Evolutionary conservation across 78 protist genomes (phyloP), one percentile per base, ranked within the genome.

Genomic region (Emiliania huxleyi): DNA sequence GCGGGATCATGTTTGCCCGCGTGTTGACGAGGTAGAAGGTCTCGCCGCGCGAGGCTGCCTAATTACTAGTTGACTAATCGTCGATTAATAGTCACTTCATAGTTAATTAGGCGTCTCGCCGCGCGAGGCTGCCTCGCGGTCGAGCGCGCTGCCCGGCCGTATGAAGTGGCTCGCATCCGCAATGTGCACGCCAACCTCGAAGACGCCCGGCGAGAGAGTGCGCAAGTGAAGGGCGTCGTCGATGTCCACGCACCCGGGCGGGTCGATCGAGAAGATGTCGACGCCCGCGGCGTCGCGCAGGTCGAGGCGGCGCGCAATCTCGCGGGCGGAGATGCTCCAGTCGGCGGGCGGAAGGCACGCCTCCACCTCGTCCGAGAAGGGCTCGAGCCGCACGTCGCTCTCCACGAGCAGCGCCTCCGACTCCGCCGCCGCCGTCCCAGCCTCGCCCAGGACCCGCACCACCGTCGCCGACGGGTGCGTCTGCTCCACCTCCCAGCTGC

Each of bases 141-240:
- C 97, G n/a, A 96, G 35, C n/a, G 92, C 35, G 29, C 90, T 73
- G 75, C 79, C 69, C 15, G 91, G 93, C 69, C 62, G 40, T 18
- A 94, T 95, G 75, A 96, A 96, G 94, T 94, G 87, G 62, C 96
- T 6, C 42, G 94, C 97, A 88, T 96, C 97, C 2, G 97, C 96
- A 43, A 96, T 96, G 92, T 95, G 95, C 52, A 93, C 96, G 69
- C 96, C 95, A 4, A 91, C 69, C 90, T 91, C 95, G 33, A 23
- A 69, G 29, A 2, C 35, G 35, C 81, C 93, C 29, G 29, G 69
- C 2, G 52, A 23, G 37, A 92, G 56, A 62, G 0, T 43, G 44
- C 33, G n/a, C 40, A 83, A 37, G 46, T 94, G 96, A 42, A 96
- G 69, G 19, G 94, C 92, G 73, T 96, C 97, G 56, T 96, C 97